phyloP scores from a whole-genome alignment of 2,329 filamentous ascomycete species.

The Emmonsiellopsis sp. region DNA sequence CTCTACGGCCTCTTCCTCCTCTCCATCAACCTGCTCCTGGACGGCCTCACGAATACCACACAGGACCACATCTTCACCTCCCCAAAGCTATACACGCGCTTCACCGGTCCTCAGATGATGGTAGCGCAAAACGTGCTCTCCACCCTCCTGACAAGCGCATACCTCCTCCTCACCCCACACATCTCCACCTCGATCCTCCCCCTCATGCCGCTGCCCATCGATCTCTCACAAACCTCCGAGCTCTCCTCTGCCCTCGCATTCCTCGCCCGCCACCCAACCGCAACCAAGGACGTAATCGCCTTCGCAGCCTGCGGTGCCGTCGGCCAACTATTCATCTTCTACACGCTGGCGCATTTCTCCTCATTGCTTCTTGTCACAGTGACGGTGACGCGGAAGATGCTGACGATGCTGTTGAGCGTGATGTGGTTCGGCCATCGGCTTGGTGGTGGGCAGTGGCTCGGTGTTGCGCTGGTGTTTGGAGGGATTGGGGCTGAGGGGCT shows the following conservation, averaged over 20 bases:
- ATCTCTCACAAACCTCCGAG: slow-evolving; percentile 58
- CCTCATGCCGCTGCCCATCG: slow-evolving; percentile 55
- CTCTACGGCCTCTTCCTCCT: slow-evolving; percentile 65
- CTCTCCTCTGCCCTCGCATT: slow-evolving; percentile 71
- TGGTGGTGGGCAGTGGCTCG: slow-evolving; percentile 83
- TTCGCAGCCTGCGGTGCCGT: slow-evolving; percentile 87
- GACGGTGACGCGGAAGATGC: slow-evolving; percentile 96
- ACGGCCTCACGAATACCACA: slow-evolving; percentile 91
- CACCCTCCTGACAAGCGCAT: slow-evolving; percentile 65
- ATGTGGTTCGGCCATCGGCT: slow-evolving; percentile 88
- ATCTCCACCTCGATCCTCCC: slow-evolving; percentile 59
- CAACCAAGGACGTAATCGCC: slow-evolving; percentile 78
- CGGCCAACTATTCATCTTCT: slow-evolving; percentile 96
- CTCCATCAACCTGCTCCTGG: slow-evolving; percentile 83
- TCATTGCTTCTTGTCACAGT: slow-evolving; percentile 89
- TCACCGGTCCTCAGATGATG: slow-evolving; percentile 97
- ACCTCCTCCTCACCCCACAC: slow-evolving; percentile 71
- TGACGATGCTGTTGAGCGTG: slow-evolving; percentile 96
- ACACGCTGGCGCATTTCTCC: slow-evolving; percentile 86
- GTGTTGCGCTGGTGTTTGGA: slow-evolving; percentile 86
- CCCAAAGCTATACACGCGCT: slow-evolving; percentile 57
- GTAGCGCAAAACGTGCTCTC: slow-evolving; percentile 89
- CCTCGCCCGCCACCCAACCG: slow-evolving; percentile 66
- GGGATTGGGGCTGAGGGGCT: slow-evolving; percentile 85
- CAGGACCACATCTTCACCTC: slow-evolving; percentile 87